Evolutionary conservation across 1,139 yeast genomes (phyloP).

Genomic region (Pichia sp.): DNA sequence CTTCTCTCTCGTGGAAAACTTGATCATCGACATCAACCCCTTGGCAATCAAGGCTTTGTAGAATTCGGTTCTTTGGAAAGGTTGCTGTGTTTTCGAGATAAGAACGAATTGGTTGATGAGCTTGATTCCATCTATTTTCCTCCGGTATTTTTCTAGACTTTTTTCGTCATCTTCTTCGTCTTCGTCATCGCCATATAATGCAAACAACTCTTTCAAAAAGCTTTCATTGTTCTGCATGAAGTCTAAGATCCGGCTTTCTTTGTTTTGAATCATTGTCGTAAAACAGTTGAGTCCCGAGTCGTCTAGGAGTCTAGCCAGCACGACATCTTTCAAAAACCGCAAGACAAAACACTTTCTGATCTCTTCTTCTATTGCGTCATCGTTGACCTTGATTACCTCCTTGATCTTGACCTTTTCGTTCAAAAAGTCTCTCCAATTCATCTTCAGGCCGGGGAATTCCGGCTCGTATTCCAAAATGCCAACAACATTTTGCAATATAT

Average conservation of each 20-base stretch:
- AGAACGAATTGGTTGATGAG: conserved; percentile 77
- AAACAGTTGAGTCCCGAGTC: conserved; percentile 70
- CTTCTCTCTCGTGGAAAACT: conserved; percentile 61
- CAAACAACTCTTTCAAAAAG: conserved; percentile 52
- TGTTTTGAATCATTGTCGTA: conserved; percentile 59
- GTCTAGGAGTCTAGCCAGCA: conserved; percentile 73
- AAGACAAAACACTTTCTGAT: conserved; percentile 73
- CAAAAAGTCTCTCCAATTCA: conserved; percentile 70
- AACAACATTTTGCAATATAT: conserved; percentile 55
- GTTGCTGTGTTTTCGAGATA: conserved; percentile 67
- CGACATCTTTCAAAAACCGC: conserved; percentile 82
- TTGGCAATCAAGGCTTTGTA: conserved; percentile 58
- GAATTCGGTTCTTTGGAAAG: conserved; percentile 60
- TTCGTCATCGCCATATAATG: conserved; percentile 43
- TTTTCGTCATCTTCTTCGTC: conserved; percentile 28
- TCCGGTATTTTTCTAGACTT: conserved; percentile 23
- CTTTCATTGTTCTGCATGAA: conserved; percentile 54
- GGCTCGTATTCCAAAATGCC: conserved; percentile 93
- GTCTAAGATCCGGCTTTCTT: conserved; percentile 67
- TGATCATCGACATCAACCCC: conserved; percentile 68
- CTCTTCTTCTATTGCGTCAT: conserved; percentile 45
- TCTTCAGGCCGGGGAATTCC: conserved; percentile 71
- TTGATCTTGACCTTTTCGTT: conserved; percentile 57
- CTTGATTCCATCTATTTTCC: conserved; percentile 66
- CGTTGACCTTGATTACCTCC: conserved; percentile 64